Conservation (phyloP, 2,329 filamentous ascomycete species). For the Arthrinium phaeospermum region DNA sequence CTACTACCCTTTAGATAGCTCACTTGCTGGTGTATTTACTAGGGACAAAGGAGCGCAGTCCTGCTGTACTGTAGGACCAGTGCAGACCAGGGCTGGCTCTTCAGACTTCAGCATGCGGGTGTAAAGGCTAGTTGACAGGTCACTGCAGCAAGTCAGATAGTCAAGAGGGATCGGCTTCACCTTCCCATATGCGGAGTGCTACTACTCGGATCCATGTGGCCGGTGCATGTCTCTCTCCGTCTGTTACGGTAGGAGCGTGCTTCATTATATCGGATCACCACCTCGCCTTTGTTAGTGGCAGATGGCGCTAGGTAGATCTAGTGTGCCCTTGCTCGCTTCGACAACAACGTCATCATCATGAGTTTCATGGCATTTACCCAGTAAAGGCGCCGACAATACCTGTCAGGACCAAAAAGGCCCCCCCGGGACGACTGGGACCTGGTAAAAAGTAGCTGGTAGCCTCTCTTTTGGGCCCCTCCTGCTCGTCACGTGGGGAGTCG, state of each 20-base stretch:
- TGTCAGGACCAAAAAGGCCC: not conserved
- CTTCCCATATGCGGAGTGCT: not conserved
- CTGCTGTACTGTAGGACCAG: not conserved
- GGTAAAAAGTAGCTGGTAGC: not conserved
- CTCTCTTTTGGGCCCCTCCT: slow-evolving; percentile 12
- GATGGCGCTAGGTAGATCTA: slow-evolving; percentile 8
- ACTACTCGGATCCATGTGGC: not conserved
- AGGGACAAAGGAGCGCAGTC: not conserved
- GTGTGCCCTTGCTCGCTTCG: not conserved
- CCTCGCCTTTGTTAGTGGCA: not conserved
- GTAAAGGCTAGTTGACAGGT: not conserved
- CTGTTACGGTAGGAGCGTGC: not conserved
- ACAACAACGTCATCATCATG: slow-evolving; percentile 1
- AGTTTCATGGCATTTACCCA: slow-evolving; percentile 2
- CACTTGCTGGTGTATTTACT: not conserved
- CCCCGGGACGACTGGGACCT: not conserved
- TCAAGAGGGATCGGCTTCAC: not conserved
- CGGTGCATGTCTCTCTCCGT: not conserved
- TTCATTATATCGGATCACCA: not conserved
- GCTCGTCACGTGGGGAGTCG: slow-evolving; percentile 8
- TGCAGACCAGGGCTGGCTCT: not conserved
- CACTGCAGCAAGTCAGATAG: not conserved
- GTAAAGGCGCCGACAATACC: slow-evolving; percentile 2
- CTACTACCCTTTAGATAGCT: not conserved
- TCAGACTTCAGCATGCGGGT: not conserved